These are phyloP conservation scores for Lecanicillium sp. DNA, from an alignment of 2,329 filamentous ascomycete genomes.

Conservation along the genomic window DNA sequence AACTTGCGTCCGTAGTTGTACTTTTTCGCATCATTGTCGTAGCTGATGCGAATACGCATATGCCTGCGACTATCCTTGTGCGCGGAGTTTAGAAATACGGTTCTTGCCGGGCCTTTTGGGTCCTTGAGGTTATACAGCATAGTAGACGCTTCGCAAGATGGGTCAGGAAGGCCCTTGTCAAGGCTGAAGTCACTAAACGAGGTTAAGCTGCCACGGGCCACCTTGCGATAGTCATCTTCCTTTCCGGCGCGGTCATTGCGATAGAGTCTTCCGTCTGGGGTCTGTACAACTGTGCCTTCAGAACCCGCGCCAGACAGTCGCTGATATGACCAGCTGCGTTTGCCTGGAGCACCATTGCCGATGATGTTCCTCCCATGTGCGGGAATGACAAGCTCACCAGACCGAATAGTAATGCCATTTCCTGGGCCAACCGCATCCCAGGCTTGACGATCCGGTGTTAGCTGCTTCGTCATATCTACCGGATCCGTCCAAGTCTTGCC, in stretches of 20 bases:
- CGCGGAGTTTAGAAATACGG: constrained; percentile 14
- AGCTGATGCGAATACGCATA: constrained; percentile 13
- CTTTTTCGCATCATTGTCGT: constrained; percentile 12
- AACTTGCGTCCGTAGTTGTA: constrained; percentile 11
- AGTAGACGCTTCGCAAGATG: constrained; percentile 7
- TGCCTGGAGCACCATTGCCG: constrained; percentile 13
- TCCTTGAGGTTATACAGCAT: constrained; percentile 9
- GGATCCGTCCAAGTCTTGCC: constrained; percentile 16
- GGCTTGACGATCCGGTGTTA: constrained; percentile 12
- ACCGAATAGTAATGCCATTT: constrained; percentile 13
- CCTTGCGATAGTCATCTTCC: constrained; percentile 9
- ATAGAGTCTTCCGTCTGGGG: constrained; percentile 11
- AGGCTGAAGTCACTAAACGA: constrained; percentile 9
- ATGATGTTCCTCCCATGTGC: constrained; percentile 16
- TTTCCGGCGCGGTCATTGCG: constrained; percentile 12
- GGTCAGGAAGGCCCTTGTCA: constrained; percentile 13
- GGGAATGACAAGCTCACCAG: constrained; percentile 15
- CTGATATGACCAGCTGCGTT: constrained; percentile 14
- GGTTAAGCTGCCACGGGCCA: constrained; percentile 11
- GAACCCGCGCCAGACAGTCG: constrained; percentile 9
- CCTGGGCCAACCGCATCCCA: constrained; percentile 17
- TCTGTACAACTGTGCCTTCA: constrained; percentile 13
- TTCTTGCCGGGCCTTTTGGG: constrained; percentile 10
- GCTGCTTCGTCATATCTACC: constrained; percentile 13
- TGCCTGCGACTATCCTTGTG: constrained; percentile 9